Conservation (phyloP, 2,329 filamentous ascomycete genomes). For the Bimuria novae-zelandiae region DNA sequence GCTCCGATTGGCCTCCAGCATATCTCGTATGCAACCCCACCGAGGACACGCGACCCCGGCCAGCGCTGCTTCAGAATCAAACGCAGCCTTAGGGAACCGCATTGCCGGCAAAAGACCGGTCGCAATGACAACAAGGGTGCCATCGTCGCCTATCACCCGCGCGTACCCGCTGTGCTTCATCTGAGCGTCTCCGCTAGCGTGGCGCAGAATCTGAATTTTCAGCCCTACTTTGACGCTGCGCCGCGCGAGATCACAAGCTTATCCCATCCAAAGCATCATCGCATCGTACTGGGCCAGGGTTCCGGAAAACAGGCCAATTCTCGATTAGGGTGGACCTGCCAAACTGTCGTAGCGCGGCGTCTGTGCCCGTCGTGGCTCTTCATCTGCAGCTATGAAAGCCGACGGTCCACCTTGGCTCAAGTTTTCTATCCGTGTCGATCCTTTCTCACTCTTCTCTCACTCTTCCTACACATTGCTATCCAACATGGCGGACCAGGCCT, state of each 20-base stretch:
- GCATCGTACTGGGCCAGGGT: conserved; percentile 11
- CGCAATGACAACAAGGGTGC: not conserved
- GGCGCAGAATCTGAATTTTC: conserved; percentile 5
- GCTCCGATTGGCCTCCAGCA: conserved; percentile 2
- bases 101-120: conserved; percentile 3
- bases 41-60: not conserved
- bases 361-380: conserved; percentile 32
- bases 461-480: conserved; percentile 16
- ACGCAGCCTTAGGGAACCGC: not conserved
- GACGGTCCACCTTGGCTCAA: conserved; percentile 20
- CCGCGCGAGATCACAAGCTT: not conserved
- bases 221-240: not conserved
- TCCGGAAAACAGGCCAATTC: conserved; percentile 19
- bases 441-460: not conserved
- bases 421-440: not conserved
- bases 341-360: conserved; percentile 22
- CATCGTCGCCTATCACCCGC: not conserved
- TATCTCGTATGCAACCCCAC: not conserved
- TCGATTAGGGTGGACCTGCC: conserved; percentile 22
- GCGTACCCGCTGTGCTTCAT: not conserved
- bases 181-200: not conserved
- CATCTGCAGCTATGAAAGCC: conserved; percentile 35
- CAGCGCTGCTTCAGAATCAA: not conserved
- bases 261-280: not conserved
- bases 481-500: conserved; percentile 25